Evolutionary conservation across 2,329 filamentous ascomycete genomes (phyloP), one percentile per base, ranked within the genome.

Genomic region (Curvularia lunata): DNA sequence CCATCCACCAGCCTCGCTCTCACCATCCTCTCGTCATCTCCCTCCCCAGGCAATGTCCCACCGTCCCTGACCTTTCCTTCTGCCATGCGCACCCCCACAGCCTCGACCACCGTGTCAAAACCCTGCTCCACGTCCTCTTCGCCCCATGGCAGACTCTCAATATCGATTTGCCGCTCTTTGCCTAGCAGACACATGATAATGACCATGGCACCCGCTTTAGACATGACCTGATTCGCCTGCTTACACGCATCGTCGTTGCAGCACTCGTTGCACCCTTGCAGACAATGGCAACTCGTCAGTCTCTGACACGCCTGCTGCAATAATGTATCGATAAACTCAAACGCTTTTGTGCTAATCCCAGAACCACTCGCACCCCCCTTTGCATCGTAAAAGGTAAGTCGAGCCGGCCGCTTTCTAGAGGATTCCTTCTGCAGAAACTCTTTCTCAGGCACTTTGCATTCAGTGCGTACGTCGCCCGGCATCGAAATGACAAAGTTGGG

Each of bases 301-400:
- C 95, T 83, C 55, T 86, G 82, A 37, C 95, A 84, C 0, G 93
- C 94, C 71, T 93, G 89, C 19, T 80, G 80, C 1, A 98, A 83
- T 32, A 98, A 79, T 32, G 89, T 75, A 69, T 97, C 92, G 19
- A 97, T 83, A 70, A 96, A 96, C 69, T 98, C 94, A 70, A 98
- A 98, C 0, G 92, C 94, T 73, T 97, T 97, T 38, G 89, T 91
- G 61, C 90, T 92, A 66, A 97, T 96, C 0, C 95, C 95, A 0
- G 87, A 90, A 0, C 94, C 94, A 42, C 86, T 85, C 0, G 90
- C 84, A 0, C 94, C 94, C 7, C 95, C 95, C 77, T 96, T 97
- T 2, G 92, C 89, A 74, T 98, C 95, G 77, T 98, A 99, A 70
- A 99, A 97, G 0, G 92, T 97, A 47, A 99, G 78, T 0, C 95